Conservation (phyloP, 2,329 filamentous ascomycete genomes). For the Parastagonospora avenae region DNA sequence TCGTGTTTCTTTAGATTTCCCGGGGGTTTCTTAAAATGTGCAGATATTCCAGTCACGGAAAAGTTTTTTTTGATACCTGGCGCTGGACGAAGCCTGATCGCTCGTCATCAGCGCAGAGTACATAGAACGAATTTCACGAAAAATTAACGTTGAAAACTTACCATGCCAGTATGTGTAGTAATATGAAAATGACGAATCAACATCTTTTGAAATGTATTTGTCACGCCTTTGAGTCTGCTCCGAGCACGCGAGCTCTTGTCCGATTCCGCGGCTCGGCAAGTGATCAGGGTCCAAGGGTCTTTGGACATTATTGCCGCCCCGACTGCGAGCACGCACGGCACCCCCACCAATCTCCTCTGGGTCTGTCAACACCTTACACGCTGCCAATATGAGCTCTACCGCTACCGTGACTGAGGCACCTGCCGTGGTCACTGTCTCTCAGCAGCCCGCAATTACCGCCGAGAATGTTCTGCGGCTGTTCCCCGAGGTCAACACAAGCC, state of each 20-base stretch:
- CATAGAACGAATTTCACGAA: slow-evolving; percentile 7
- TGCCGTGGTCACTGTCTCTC: slow-evolving; percentile 27
- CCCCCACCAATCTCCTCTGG: slow-evolving; percentile 9
- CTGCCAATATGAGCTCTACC: slow-evolving; percentile 40
- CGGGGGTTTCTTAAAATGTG: slow-evolving; percentile 25
- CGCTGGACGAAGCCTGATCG: slow-evolving; percentile 16
- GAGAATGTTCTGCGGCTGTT: slow-evolving; percentile 87
- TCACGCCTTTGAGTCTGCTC: background rate
- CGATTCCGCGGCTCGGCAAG: background rate
- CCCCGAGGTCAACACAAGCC: slow-evolving; percentile 74
- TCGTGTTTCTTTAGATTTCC: slow-evolving; percentile 15
- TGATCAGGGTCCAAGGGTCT: slow-evolving; percentile 2
- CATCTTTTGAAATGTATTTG: background rate
- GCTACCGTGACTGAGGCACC: slow-evolving; percentile 49
- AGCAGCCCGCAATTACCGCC: slow-evolving; percentile 72
- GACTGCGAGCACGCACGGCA: background rate
- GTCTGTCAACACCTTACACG: slow-evolving; percentile 4
- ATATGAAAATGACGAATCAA: too few relatives aligned
- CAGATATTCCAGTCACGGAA: slow-evolving; percentile 41
- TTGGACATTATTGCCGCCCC: slow-evolving; percentile 2
- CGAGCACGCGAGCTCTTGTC: background rate
- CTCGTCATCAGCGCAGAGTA: slow-evolving; percentile 14
- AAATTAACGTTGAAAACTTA: background rate
- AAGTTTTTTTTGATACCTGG: slow-evolving; percentile 44
- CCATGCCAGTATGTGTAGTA: too few relatives aligned